Percentiles rank a stretch among this genome's conserved stretches.
Conservation (phyloP, 805 yeast species). For the Zygoascus ofunaensis region DNA sequence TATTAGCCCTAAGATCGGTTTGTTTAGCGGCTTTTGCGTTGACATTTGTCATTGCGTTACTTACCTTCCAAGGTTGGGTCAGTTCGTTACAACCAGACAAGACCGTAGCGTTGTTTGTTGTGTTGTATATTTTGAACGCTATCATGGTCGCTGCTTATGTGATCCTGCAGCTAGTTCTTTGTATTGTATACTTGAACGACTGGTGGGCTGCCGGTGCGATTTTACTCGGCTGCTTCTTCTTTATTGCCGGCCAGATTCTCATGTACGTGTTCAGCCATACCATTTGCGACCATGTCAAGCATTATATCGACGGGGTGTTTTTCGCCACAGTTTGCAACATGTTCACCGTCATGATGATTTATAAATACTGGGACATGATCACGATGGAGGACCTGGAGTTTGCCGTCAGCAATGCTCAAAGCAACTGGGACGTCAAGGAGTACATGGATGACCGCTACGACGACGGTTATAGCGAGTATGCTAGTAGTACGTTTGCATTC, state of each 20-base stretch:
- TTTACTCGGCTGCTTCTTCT: slow-evolving; percentile 58
- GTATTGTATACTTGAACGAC: slow-evolving; percentile 57
- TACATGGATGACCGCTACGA: slow-evolving; percentile 20
- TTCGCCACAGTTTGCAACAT: slow-evolving; percentile 75
- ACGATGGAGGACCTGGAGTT: slow-evolving; percentile 93
- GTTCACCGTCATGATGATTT: slow-evolving; percentile 86
- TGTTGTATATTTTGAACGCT: slow-evolving; percentile 65
- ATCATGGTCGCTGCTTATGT: slow-evolving; percentile 53
- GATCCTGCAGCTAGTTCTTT: slow-evolving; percentile 58
- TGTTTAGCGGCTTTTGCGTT: slow-evolving; percentile 51
- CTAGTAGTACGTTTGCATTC: slow-evolving; percentile 23
- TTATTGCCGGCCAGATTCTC: slow-evolving; percentile 70
- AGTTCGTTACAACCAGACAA: slow-evolving; percentile 38
- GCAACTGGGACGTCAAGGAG: slow-evolving; percentile 32
- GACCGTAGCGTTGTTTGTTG: slow-evolving; percentile 61
- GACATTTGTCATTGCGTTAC: slow-evolving; percentile 56
- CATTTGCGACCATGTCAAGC: slow-evolving; percentile 66
- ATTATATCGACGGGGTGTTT: slow-evolving; percentile 84
- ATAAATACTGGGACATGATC: slow-evolving; percentile 93
- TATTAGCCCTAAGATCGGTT: slow-evolving; percentile 44
- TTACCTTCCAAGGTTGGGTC: slow-evolving; percentile 61
- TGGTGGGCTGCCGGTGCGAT: slow-evolving; percentile 91
- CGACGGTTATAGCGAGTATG: slow-evolving; percentile 26
- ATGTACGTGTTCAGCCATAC: slow-evolving; percentile 56
- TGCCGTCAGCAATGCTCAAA: slow-evolving; percentile 51